Base-by-base conservation (phyloP, 202 grass and related monocot species). In the Schoenoplectus triqueter region DNA sequence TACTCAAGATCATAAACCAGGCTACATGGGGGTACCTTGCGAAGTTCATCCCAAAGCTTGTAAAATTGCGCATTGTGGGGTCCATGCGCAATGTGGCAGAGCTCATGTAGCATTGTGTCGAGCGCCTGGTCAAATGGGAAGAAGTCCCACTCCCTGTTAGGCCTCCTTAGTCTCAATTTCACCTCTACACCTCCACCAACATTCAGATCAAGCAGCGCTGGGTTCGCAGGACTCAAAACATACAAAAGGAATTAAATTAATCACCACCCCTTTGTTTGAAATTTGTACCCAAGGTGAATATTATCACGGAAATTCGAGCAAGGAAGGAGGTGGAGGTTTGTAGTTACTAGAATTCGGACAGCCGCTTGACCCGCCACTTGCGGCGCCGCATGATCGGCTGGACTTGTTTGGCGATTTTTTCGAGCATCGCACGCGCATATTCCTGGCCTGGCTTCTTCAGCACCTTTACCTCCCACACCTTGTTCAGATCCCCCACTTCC, bases 61-160 rank as follows among this genome's bases (percentile, higher is more conserved):
- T 99, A 99, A 52, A 99, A 96, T 78, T 93, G 88, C 0, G 88
- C 88, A 17, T 96, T 91, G 14, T 99, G 96, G 1, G 96, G 93
- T 7, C 90, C 96, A 11, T 91, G 90, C 22, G 46, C 64, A 50
- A 89, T 99, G 84, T 95, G 96, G 80, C 90, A 92, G 13, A 99
- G 93, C 75, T 95, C 93, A 39, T 99, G 96, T 31, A 99, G 93
- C 96, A 95, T 99, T n/a, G 96, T 95, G 82, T 99, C 96, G 60
- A 92, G 96, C 68, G 94, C 93, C 88, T 94, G 83, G 83, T 99
- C 93, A 73, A 94, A 95, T 46, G 93, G 87, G 86, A 92, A 87
- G 84, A 99, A 95, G 6, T 99, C 90, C 63, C 87, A 82, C 62
- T 99, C 96, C 13, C 91, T 91, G n/a, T 91, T 92, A 6, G 64